A percentile compares a stretch with the other conserved stretches of the same genome.
phyloP scores from a whole-genome alignment of 2,329 filamentous ascomycete genomes.

The Sporothrix inflata region DNA sequence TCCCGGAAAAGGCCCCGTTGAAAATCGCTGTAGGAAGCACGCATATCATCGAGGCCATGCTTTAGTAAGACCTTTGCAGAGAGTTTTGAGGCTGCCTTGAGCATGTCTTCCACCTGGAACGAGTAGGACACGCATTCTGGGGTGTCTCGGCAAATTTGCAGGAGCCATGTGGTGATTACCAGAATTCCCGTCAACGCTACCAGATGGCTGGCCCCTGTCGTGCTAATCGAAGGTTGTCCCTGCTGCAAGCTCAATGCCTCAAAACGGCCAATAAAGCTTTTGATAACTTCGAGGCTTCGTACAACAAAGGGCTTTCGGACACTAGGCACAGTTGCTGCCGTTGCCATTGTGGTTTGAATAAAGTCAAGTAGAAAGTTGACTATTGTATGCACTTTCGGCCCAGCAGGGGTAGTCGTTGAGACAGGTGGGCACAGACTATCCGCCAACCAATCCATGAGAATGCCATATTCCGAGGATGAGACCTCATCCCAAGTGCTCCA shows the following conservation, averaged over 20 bases:
- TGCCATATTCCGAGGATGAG: conserved; percentile 63
- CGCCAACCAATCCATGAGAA: conserved; percentile 61
- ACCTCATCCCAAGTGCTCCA: conserved; percentile 63
- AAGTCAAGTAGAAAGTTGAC: conserved; percentile 54
- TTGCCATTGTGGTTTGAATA: conserved; percentile 48
- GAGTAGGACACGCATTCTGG: conserved; percentile 41
- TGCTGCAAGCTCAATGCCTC: conserved; percentile 6
- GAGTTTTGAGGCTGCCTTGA: conserved; percentile 49
- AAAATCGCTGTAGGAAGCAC: conserved; percentile 52
- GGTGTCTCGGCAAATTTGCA: conserved; percentile 49
- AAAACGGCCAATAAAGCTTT: conserved; percentile 46
- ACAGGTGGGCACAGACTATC: conserved; percentile 21
- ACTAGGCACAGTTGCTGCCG: conserved; percentile 42
- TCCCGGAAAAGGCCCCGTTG: conserved; percentile 52
- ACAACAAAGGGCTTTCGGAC: conserved; percentile 48
- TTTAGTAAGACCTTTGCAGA: conserved; percentile 48
- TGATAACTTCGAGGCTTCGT: conserved; percentile 50
- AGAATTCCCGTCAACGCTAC: conserved; percentile 43
- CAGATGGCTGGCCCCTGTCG: conserved; percentile 35
- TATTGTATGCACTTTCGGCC: conserved; percentile 39
- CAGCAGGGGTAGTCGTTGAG: not conserved
- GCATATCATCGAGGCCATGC: conserved; percentile 50
- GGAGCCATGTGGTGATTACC: conserved; percentile 45
- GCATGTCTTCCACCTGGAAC: conserved; percentile 53
- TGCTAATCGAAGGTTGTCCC: conserved; percentile 15